These are phyloP conservation scores for Globisporangium parvum DNA, from an alignment of 352 stramenopile species.

Conservation along the genomic window DNA sequence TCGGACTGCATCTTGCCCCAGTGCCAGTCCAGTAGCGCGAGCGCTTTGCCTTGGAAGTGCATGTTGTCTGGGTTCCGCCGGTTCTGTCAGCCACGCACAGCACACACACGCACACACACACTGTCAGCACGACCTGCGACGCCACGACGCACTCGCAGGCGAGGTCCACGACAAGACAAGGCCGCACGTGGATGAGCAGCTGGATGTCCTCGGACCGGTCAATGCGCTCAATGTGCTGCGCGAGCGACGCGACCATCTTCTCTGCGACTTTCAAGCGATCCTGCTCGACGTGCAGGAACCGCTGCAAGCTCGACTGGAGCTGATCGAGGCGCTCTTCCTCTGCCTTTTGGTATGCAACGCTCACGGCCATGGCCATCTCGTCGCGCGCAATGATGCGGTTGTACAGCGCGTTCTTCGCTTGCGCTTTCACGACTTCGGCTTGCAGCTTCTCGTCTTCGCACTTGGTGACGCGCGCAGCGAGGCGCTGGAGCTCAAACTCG, in stretches of 20 bases:
- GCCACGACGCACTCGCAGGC: too few relatives aligned
- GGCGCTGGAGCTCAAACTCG: slow-evolving; percentile 74
- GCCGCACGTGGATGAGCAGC: slow-evolving; percentile 60
- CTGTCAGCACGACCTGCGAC: neutral
- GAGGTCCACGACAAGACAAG: too few relatives aligned
- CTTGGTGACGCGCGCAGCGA: slow-evolving; percentile 48
- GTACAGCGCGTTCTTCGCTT: slow-evolving; percentile 74
- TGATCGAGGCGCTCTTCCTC: slow-evolving; percentile 82
- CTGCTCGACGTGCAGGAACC: slow-evolving; percentile 73
- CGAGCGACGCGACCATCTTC: slow-evolving; percentile 48
- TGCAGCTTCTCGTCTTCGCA: slow-evolving; percentile 60
- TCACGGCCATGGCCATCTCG: slow-evolving; percentile 88
- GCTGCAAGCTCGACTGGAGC: slow-evolving; percentile 56
- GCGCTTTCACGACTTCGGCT: slow-evolving; percentile 44
- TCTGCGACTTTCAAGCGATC: slow-evolving; percentile 61
- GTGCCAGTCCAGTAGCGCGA: slow-evolving; percentile 84
- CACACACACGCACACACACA: neutral
- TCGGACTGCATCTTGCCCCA: slow-evolving; percentile 55
- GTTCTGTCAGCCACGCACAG: slow-evolving; percentile 25
- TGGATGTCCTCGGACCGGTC: slow-evolving; percentile 80
- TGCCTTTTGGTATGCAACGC: slow-evolving; percentile 79
- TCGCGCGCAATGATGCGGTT: slow-evolving; percentile 77
- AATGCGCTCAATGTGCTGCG: slow-evolving; percentile 50
- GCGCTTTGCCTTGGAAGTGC: slow-evolving; percentile 83
- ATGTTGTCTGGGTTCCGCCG: slow-evolving; percentile 80